Conservation (phyloP, 352 stramenopile species). For the Phytophthora kernoviae region DNA sequence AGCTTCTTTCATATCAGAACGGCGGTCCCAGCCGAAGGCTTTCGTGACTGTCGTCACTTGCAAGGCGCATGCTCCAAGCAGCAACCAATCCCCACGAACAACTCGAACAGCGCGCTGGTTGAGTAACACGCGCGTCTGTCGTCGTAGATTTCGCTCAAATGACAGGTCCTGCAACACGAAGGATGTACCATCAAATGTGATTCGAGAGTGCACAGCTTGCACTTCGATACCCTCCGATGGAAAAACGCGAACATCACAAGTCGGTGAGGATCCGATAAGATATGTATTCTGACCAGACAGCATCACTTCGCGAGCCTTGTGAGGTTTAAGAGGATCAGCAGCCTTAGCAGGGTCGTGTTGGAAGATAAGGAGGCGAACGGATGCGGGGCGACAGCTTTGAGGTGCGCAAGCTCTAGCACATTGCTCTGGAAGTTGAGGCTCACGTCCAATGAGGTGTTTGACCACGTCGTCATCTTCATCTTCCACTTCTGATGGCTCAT, state of each 20-base stretch:
- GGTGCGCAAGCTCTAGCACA: neutral
- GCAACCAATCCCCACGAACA: conserved; percentile 59
- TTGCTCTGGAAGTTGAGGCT: conserved; percentile 1
- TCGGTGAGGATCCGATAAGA: conserved; percentile 60
- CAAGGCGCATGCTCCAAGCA: conserved; percentile 60
- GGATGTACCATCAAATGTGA: conserved; percentile 65
- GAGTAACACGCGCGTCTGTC: conserved; percentile 60
- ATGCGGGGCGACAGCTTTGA: conserved; percentile 2
- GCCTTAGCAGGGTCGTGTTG: conserved; percentile 23
- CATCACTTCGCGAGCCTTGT: conserved; percentile 22
- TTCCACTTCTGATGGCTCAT: conserved; percentile 24
- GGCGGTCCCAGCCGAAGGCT: conserved; percentile 61
- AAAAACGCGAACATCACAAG: conserved; percentile 60
- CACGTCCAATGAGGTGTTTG: conserved; percentile 20
- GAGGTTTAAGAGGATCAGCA: conserved; percentile 4
- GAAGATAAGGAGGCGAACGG: conserved; percentile 27
- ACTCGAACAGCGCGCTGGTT: conserved; percentile 47
- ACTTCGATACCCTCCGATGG: conserved; percentile 43
- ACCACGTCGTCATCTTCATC: conserved; percentile 30
- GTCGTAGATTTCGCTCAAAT: conserved; percentile 61
- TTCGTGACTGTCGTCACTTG: conserved; percentile 51
- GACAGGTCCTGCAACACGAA: conserved; percentile 77
- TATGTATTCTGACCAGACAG: conserved; percentile 36
- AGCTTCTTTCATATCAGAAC: conserved; percentile 69
- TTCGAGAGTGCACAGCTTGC: conserved; percentile 59